These are phyloP conservation scores for Phycomyces nitens DNA, from an alignment of 192 early-diverging fungal genomes.

Conservation along the genomic window DNA sequence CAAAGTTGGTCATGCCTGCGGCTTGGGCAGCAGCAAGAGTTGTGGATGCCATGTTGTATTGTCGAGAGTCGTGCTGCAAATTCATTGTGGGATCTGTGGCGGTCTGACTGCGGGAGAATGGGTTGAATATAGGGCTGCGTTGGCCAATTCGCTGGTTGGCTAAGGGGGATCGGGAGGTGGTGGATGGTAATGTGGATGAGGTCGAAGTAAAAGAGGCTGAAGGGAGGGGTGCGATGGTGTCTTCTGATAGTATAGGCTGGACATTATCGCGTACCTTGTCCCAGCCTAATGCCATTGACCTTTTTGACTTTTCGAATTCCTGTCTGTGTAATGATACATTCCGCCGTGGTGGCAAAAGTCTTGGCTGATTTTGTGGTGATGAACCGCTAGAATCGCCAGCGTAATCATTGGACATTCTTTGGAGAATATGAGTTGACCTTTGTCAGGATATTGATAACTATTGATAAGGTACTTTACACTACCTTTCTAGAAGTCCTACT, in stretches of 20 bases:
- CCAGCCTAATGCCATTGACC: slow-evolving; percentile 7
- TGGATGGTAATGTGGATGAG: background rate
- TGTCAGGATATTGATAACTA: too few species aligned
- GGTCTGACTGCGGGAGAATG: background rate
- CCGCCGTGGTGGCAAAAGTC: background rate
- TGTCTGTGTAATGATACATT: background rate
- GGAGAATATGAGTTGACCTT: too few species aligned
- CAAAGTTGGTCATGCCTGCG: slow-evolving; percentile 15
- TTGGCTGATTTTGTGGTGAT: background rate
- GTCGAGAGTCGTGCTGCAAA: background rate
- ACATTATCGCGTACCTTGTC: slow-evolving; percentile 13
- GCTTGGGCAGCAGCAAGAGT: slow-evolving; percentile 15
- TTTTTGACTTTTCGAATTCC: background rate
- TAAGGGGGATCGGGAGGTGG: background rate
- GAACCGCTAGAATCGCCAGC: too few species aligned
- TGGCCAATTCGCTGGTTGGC: background rate
- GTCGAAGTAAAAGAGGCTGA: background rate
- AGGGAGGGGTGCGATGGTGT: background rate
- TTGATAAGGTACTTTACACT: too few species aligned
- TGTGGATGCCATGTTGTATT: slow-evolving; percentile 1
- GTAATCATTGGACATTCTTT: too few species aligned
- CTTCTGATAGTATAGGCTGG: background rate
- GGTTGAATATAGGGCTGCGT: background rate
- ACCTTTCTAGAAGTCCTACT: too few species aligned
- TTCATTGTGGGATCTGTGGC: background rate